Percentiles rank a stretch among this genome's conserved stretches.
Evolutionary conservation across 805 yeast species (phyloP).

Genomic region (Cephaloascus albidus): DNA sequence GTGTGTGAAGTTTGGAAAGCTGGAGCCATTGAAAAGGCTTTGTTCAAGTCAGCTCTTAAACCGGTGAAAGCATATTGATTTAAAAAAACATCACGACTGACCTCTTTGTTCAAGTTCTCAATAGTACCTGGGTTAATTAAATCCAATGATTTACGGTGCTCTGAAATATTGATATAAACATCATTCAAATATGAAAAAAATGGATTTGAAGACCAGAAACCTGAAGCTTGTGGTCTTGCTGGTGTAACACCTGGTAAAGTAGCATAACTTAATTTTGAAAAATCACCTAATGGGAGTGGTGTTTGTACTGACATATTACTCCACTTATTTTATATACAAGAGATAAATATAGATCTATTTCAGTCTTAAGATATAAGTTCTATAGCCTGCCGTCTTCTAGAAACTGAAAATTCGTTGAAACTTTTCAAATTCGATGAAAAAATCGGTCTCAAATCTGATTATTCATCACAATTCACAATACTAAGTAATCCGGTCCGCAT

Average conservation of each 20-base stretch:
- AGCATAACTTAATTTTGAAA: slow-evolving; percentile 46
- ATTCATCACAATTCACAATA: too few relatives aligned
- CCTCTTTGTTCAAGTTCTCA: slow-evolving; percentile 91
- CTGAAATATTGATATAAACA: slow-evolving; percentile 59
- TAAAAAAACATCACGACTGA: slow-evolving; percentile 84
- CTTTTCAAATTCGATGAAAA: neutral
- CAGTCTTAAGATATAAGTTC: neutral
- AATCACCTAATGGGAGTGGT: slow-evolving; percentile 48
- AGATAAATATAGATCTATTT: neutral
- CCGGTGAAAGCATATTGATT: slow-evolving; percentile 90
- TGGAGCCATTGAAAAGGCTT: slow-evolving; percentile 84
- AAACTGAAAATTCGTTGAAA: neutral
- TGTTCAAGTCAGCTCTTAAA: slow-evolving; percentile 90
- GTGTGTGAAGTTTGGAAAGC: slow-evolving; percentile 96
- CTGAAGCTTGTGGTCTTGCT: slow-evolving; percentile 40
- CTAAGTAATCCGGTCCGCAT: neutral
- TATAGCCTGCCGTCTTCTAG: neutral
- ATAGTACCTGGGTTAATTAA: slow-evolving; percentile 90
- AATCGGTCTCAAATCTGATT: neutral
- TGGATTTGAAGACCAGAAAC: slow-evolving; percentile 78
- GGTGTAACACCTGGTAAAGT: slow-evolving; percentile 51
- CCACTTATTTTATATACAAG: neutral
- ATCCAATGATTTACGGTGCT: slow-evolving; percentile 75
- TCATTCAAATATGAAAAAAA: slow-evolving; percentile 71
- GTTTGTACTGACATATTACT: slow-evolving; percentile 8